A percentile compares a stretch with the other conserved stretches of the same genome.
These are phyloP conservation scores for Trypanosoma theileri DNA, from an alignment of 208 protist genomes.

Conservation along the genomic window DNA sequence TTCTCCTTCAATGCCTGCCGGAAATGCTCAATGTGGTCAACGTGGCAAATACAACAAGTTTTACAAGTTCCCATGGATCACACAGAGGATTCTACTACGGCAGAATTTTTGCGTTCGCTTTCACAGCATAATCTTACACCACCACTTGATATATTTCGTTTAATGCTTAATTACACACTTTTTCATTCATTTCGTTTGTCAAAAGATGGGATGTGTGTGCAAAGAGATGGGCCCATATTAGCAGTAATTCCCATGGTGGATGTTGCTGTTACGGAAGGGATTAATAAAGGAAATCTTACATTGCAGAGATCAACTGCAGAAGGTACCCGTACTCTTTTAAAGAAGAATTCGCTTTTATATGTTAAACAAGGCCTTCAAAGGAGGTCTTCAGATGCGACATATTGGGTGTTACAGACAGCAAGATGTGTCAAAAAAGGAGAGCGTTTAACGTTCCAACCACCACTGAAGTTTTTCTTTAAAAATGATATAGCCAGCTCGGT, in stretches of 20 bases:
- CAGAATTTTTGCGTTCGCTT: slow-evolving; percentile 8
- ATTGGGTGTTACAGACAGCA: slow-evolving; percentile 22
- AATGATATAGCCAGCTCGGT: no score
- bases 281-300: slow-evolving; percentile 5
- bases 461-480: no score
- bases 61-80: neutral
- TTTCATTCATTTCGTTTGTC: slow-evolving; percentile 20
- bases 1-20: slow-evolving; percentile 19
- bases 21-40: slow-evolving; percentile 6
- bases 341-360: slow-evolving; percentile 6
- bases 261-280: neutral
- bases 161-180: slow-evolving; percentile 17
- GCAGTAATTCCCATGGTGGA: slow-evolving; percentile 26
- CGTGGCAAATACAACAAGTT: slow-evolving; percentile 16
- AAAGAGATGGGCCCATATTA: slow-evolving; percentile 6
- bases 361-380: neutral
- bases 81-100: neutral
- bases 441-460: neutral
- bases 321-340: neutral
- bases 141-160: slow-evolving; percentile 12
- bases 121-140: slow-evolving; percentile 14
- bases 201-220: slow-evolving; percentile 6
- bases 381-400: neutral
- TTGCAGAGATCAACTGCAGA: slow-evolving; percentile 11
- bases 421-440: slow-evolving; percentile 4